Base-by-base conservation (phyloP, 2,329 filamentous ascomycete species). In the Botrytis tulipae region DNA sequence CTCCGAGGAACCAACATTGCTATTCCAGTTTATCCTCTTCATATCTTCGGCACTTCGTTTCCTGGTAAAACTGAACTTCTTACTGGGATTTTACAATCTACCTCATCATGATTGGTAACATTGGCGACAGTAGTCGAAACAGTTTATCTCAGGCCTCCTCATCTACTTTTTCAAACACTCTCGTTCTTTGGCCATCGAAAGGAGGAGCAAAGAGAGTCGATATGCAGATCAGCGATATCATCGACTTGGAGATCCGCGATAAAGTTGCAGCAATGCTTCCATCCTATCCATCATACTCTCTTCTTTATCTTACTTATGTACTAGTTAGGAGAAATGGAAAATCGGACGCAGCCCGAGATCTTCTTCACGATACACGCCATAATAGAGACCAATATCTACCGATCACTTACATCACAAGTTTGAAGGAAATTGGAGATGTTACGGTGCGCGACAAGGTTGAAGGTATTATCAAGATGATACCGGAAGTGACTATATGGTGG, bases 401-500 rank as follows among this genome's bases (percentile, higher is more conserved):
- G 14, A 25, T 40, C 25, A 14, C 25, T 57, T 68, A n/a, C 29
- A 29, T 54, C 32, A 72, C 40, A 16, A 16, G 20, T 20, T 29
- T 67, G 6, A 14, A 42, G 18, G 70, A 72, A 42, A 16, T 72
- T 7, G 25, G 66, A 20, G 46, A 67, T 54, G n/a, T 18, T 57
- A 14, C 1, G 20, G n/a, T 66, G 32, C 59, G 60, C 8, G 20
- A 20, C 10, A 59, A 72, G 32, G 25, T 67, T 35, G 12, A 44
- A 67, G 1, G 35, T 18, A 48, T 72, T 5, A 40, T 10, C 5
- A 67, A 35, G 8, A 5, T 66, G 18, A 20, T 22, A 3, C 29
- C 70, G 51, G 29, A 22, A 16, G 29, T 32, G 6, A 72, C 46
- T 35, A 22, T 59, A 9, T 72, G 70, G 70, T 72, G 70, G 70